Conservation (phyloP, 2,329 filamentous ascomycete species). For the Fonsecaea erecta region DNA sequence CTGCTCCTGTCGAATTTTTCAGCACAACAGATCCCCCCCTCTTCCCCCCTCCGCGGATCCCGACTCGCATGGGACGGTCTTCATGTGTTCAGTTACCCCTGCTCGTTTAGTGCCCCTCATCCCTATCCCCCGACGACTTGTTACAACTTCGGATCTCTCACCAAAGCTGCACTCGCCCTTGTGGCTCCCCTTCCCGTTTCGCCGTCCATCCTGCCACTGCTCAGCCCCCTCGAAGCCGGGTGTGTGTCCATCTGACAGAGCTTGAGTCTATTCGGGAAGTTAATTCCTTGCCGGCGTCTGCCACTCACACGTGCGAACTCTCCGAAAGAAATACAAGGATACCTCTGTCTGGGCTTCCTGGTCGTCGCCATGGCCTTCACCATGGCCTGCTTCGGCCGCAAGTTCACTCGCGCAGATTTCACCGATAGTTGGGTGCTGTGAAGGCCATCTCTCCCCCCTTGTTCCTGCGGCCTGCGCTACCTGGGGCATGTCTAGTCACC, state of each 20-base stretch:
- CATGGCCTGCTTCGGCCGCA: background rate
- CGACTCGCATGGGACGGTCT: background rate
- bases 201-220: background rate
- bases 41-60: background rate
- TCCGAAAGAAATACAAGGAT: background rate
- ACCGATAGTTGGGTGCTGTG: background rate
- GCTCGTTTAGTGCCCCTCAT: background rate
- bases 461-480: background rate
- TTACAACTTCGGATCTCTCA: background rate
- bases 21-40: background rate
- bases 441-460: background rate
- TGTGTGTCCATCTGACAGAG: slow-evolving; percentile 1
- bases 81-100: background rate
- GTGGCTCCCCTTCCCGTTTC: background rate
- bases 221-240: background rate
- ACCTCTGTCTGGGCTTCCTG: background rate
- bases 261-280: slow-evolving; percentile 6
- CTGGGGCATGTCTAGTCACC: background rate
- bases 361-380: background rate
- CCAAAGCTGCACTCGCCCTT: background rate
- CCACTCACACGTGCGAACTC: background rate
- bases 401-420: background rate
- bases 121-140: slow-evolving; percentile 3
- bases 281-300: background rate
- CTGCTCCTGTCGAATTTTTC: background rate